Evolutionary conservation across 2,329 filamentous ascomycete species (phyloP), one percentile per base, ranked within the genome.

Genomic region (Amylocarpus encephaloides): DNA sequence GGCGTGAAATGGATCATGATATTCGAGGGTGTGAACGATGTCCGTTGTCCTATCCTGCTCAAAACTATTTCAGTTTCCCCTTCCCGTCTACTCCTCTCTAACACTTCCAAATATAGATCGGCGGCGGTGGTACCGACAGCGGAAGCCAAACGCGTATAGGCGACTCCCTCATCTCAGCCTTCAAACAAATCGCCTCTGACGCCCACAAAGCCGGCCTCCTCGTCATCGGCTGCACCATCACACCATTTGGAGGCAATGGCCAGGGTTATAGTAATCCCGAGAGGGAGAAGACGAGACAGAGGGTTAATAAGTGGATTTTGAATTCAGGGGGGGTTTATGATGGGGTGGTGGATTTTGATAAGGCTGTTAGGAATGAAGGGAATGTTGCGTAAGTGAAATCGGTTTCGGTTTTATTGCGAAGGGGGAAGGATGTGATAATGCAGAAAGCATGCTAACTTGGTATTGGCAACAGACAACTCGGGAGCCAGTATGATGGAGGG

Each of bases 21-120:
- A 33, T 86, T 85, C 62, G 79, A 84, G 63, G 82, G 83, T 18
- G 80, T 86, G 19, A 85, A 86, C 60, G 82, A 86, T 59, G 22
- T 47, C 12, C 13, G 26, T 43, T 29, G 5, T 26, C 29, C 41
- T 22, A 42, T 42, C 22, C 13, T 4, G 2, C 16, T 10, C 29
- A 9, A 9, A 11, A 3, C 26, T 33, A 10, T 22, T 12, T 29
- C 13, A 43, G 13, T 43, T 15, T 29, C 26, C 30, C 34, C 34
- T 16, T 36, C 3, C 9, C 22, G 7, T 26, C 22, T 26, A 26
- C 7, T 30, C 22, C 26, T 10, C 1, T 16, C 42, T 43, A 34
- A 43, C 29, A 26, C 22, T 4, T 7, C 4, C 29, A 12, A 12
- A 11, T 15, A 30, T 29, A 43, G 42, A 85, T 87, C 49, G 83